A percentile compares a stretch with the other conserved stretches of the same genome.
phyloP scores from a whole-genome alignment of 331 rosid genomes.

The Saraca asoca region DNA sequence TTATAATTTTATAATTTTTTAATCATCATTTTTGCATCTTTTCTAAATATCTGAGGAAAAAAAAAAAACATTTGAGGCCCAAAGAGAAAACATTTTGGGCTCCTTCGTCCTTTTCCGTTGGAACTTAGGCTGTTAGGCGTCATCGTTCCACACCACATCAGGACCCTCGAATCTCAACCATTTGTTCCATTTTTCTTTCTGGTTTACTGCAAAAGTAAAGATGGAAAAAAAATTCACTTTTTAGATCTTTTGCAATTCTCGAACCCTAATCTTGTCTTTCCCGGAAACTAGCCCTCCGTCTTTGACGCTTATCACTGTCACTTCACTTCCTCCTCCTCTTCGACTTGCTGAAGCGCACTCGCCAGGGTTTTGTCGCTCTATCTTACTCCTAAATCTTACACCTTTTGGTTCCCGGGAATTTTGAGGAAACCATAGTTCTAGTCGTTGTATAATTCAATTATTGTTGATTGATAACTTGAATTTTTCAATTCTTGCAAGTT shows the following conservation, averaged over 20 bases:
- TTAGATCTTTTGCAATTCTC: background rate
- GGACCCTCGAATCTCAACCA: slow-evolving; percentile 1
- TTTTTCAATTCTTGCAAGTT: background rate
- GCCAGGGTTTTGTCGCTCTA: slow-evolving; percentile 19
- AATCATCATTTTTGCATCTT: too few species aligned
- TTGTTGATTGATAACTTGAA: slow-evolving; percentile 13
- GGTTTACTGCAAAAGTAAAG: background rate
- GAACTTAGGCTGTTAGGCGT: too few species aligned
- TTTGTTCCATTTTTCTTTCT: background rate
- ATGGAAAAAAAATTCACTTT: background rate
- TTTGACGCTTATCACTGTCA: background rate
- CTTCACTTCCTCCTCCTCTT: background rate
- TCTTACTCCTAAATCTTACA: background rate
- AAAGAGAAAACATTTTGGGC: too few species aligned
- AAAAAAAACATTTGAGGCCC: too few species aligned
- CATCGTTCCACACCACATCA: background rate
- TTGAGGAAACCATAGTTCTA: background rate
- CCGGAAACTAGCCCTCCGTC: slow-evolving; percentile 13
- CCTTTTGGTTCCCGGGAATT: background rate
- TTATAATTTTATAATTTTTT: too few species aligned
- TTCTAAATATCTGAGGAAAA: too few species aligned
- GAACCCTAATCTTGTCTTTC: slow-evolving; percentile 43
- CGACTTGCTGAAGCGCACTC: background rate
- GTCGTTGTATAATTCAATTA: slow-evolving; percentile 2
- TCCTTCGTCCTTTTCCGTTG: too few species aligned